phyloP scores from a whole-genome alignment of 768 basidiomycete genomes.

The Lactarius vividus region DNA sequence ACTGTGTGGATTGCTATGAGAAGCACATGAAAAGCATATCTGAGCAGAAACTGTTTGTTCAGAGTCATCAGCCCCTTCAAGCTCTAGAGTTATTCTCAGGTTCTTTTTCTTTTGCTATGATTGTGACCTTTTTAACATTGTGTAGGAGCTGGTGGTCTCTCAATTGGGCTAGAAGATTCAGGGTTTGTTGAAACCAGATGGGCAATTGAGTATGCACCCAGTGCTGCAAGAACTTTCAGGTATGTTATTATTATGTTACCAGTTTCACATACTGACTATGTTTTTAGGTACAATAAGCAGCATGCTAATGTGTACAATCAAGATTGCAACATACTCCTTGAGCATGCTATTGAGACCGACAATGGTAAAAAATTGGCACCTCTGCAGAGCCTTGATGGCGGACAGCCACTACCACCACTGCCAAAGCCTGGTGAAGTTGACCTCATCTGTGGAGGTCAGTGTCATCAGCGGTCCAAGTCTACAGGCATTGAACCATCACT shows the following conservation, averaged over 20 bases:
- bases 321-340: slow-evolving; percentile 56
- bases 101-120: slow-evolving; percentile 28
- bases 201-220: slow-evolving; percentile 63
- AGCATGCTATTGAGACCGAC: slow-evolving; percentile 51
- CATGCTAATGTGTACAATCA: slow-evolving; percentile 60
- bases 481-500: neutral
- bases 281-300: slow-evolving; percentile 59
- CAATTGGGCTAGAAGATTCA: slow-evolving; percentile 61
- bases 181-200: slow-evolving; percentile 61
- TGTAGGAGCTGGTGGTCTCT: slow-evolving; percentile 72
- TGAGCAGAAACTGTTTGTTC: slow-evolving; percentile 34
- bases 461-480: too few relatives aligned
- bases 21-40: slow-evolving; percentile 36
- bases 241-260: slow-evolving; percentile 33
- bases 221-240: slow-evolving; percentile 65
- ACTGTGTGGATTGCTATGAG: slow-evolving; percentile 43
- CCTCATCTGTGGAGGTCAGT: slow-evolving; percentile 70
- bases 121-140: neutral
- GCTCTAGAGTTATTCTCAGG: slow-evolving; percentile 72
- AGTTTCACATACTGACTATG: slow-evolving; percentile 5
- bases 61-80: slow-evolving; percentile 45
- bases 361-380: slow-evolving; percentile 42
- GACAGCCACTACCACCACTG: slow-evolving; percentile 42
- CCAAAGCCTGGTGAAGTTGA: slow-evolving; percentile 61
- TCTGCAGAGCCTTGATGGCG: slow-evolving; percentile 41